phyloP scores from a whole-genome alignment of 1,139 yeast species.

The Diutina ranongensis region DNA sequence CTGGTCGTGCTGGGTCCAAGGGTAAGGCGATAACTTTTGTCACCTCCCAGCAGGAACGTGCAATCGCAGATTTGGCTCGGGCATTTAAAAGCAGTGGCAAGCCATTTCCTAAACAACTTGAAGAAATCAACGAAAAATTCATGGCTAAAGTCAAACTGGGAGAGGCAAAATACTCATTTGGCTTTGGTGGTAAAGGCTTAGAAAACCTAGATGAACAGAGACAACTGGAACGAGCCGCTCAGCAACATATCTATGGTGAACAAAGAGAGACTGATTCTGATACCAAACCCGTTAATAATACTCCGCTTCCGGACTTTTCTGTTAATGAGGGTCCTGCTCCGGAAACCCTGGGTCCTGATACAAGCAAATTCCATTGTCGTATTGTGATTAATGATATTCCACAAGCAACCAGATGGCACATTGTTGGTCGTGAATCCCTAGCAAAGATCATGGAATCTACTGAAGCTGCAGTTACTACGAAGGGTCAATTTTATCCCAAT shows the following conservation, averaged over 20 bases:
- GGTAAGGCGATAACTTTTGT: conserved; percentile 80
- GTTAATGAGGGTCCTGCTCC: conserved; percentile 45
- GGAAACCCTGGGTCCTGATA: conserved; percentile 55
- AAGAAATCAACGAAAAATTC: conserved; percentile 24
- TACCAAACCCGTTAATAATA: background rate
- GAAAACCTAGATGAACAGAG: conserved; percentile 68
- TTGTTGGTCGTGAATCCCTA: conserved; percentile 58
- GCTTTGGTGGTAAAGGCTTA: conserved; percentile 91
- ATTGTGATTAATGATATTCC: conserved; percentile 81
- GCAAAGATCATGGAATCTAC: conserved; percentile 60
- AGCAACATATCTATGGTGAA: conserved; percentile 29
- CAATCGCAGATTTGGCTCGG: conserved; percentile 60
- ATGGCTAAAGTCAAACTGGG: conserved; percentile 57
- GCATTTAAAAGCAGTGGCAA: conserved; percentile 30
- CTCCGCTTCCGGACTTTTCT: conserved; percentile 30
- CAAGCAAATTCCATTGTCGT: conserved; percentile 55
- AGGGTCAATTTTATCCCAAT: conserved; percentile 64
- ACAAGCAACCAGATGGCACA: conserved; percentile 73
- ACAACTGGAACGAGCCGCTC: conserved; percentile 40
- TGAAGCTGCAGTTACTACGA: conserved; percentile 69
- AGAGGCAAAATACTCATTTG: conserved; percentile 54
- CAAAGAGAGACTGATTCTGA: conserved; percentile 8
- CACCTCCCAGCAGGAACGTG: conserved; percentile 50
- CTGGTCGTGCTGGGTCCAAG: conserved; percentile 79
- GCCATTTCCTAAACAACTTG: background rate